Evolutionary conservation across 768 basidiomycete species (phyloP).

Genomic region (Mycena galopus): DNA sequence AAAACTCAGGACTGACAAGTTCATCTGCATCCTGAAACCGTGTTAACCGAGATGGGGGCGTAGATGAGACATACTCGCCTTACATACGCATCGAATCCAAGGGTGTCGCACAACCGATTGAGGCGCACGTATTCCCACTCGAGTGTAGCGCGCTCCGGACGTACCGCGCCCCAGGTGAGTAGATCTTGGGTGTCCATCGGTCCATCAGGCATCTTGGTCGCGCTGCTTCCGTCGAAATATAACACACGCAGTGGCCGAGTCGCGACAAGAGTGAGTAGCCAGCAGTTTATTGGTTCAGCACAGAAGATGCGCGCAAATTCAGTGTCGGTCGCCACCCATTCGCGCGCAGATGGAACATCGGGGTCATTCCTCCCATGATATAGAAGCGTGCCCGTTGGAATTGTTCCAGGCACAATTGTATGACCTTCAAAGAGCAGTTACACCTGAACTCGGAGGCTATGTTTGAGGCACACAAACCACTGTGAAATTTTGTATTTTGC

Average conservation of each 20-base stretch:
- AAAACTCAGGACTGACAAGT: conserved; percentile 53
- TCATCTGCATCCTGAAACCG: conserved; percentile 57
- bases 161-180: conserved; percentile 46
- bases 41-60: conserved; percentile 8
- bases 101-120: conserved; percentile 51
- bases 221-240: conserved; percentile 58
- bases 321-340: conserved; percentile 56
- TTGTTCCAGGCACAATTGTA: conserved; percentile 49
- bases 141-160: conserved; percentile 21
- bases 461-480: not conserved
- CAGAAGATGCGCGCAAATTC: conserved; percentile 49
- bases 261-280: conserved; percentile 41
- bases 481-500: conserved; percentile 27
- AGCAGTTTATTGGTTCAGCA: conserved; percentile 29
- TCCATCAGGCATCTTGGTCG: conserved; percentile 47
- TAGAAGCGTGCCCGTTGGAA: conserved; percentile 52
- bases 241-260: conserved; percentile 49
- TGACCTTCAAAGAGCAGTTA: conserved; percentile 44
- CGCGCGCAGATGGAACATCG: conserved; percentile 45
- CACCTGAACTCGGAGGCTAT: not conserved
- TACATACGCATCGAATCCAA: conserved; percentile 60
- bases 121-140: conserved; percentile 53
- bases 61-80: conserved; percentile 45
- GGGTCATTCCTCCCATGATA: conserved; percentile 51
- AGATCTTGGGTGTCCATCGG: conserved; percentile 54